Base-by-base conservation (phyloP, 2,329 filamentous ascomycete genomes). In the Dactylonectria estremocensis region DNA sequence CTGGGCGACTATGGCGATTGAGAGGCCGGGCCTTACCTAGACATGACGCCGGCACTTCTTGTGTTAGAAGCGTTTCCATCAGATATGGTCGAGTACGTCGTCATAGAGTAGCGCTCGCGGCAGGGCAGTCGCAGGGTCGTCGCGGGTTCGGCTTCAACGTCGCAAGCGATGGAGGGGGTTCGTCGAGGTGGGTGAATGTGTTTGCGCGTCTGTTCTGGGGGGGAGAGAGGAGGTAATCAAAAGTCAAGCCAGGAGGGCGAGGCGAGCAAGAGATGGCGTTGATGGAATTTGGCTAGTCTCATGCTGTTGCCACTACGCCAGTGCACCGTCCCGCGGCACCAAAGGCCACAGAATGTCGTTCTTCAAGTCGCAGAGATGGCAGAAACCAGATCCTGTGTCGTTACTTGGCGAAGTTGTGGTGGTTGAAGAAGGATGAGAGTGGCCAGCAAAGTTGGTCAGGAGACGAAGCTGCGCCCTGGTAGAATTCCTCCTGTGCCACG, bases 21-120 rank as follows among this genome's bases (percentile, higher is more conserved):
- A 58, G 35, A 60, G 10, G 33, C 14, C n/a, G 50, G 14, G 66
- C 66, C 62, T 68, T 63, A 88, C 86, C 84, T 84, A 69, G 84
- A 80, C 86, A 88, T 89, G 67, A 82, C 83, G 81, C 78, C 82
- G 72, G 80, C 76, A 72, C 76, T 79, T 64, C 75, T 76, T 69
- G 79, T 76, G 70, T 81, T 80, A 78, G 80, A 78, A 79, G 80
- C 76, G 76, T 78, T 83, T 77, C 81, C 85, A 85, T 86, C 80
- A 78, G 84, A 77, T 68, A 89, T 85, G 62, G 84, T 85, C 61
- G 83, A 85, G 77, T 89, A 89, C 72, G 84, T 85, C 77, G 85
- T 84, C 88, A 89, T 89, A 82, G 80, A 81, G 72, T 69, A 50
- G 55, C 46, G 56, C 28, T 53, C 46, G 35, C n/a, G 43, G 58